These are phyloP conservation scores for Diaporthe destruens DNA, from an alignment of 2,329 filamentous ascomycete genomes.

Conservation along the genomic window DNA sequence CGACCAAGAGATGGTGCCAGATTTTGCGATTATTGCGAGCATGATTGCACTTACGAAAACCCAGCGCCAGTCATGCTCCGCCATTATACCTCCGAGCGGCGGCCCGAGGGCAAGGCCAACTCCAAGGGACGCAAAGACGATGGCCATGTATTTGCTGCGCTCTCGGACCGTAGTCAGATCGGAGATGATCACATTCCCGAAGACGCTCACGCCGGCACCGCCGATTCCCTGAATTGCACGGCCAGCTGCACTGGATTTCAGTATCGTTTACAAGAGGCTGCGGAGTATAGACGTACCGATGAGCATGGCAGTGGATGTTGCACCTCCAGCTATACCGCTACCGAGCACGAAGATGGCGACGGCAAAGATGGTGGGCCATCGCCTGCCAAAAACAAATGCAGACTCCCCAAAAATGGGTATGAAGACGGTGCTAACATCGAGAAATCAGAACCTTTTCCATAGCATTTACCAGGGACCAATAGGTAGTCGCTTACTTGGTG, in stretches of 20 bases:
- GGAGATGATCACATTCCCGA: constrained; percentile 42
- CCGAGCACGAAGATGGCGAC: constrained; percentile 64
- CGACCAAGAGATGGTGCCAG: too few species aligned
- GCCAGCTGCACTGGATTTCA: too few species aligned
- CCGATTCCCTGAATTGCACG: not conserved
- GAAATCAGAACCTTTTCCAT: too few species aligned
- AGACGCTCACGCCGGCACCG: not conserved
- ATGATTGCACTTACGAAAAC: constrained; percentile 40
- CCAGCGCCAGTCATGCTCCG: constrained; percentile 43
- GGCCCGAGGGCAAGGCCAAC: constrained; percentile 44
- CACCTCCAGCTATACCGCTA: constrained; percentile 63
- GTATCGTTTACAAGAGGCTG: too few species aligned
- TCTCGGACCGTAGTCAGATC: constrained; percentile 43
- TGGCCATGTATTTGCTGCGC: constrained; percentile 30
- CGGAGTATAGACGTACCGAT: constrained; percentile 56
- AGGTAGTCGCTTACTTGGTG: too few species aligned
- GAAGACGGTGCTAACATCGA: constrained; percentile 53
- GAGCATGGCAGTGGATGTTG: constrained; percentile 57
- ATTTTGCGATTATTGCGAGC: too few species aligned
- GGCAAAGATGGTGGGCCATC: constrained; percentile 54
- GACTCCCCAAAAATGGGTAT: constrained; percentile 65
- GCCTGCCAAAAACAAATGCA: constrained; percentile 64
- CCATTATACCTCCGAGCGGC: constrained; percentile 39
- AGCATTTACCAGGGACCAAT: too few species aligned
- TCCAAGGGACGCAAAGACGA: constrained; percentile 43